Base-by-base conservation (phyloP, 345 rosid genomes). In the Hibiscus syriacus region DNA sequence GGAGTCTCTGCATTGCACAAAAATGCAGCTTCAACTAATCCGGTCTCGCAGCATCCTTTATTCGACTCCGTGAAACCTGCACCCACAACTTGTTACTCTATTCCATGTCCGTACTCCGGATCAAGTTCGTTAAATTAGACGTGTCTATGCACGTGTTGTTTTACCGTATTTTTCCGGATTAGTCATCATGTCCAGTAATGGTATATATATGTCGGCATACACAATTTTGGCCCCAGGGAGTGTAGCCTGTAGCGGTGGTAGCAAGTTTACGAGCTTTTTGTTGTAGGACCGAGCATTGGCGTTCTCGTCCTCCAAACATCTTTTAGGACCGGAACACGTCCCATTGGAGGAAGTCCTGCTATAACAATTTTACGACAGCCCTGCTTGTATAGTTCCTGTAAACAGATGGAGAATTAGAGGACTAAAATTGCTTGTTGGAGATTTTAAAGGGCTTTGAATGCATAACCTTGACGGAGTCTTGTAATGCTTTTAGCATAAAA, bases 281-380 rank as follows among this genome's bases (percentile, higher is more conserved):
- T 91, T 85, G 61, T 79, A 87, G 48, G 64, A 19, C 34, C 54
- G 45, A 7, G 90, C 70, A 50, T 87, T 86, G 4, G 34, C 20
- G 41, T 88, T 90, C 70, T 82, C 74, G 23, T 82, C 75, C 38
- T 79, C 83, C 43, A 83, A 38, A 46, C 98, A 87, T 39, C 13
- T 39, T 22, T 70, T 75, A 87, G 93, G 36, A 84, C 22, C 2
- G 93, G 93, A 23, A 89, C 59, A 67, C 96, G 87, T 1, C 96
- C 93, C 0, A 83, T 73, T n/a, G n/a, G n/a, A n/a, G n/a, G n/a
- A n/a, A n/a, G n/a, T n/a, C n/a, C n/a, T n/a, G n/a, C n/a, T n/a
- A n/a, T n/a, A n/a, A n/a, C n/a, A n/a, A n/a, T n/a, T n/a, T n/a
- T n/a, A n/a, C n/a, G n/a, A n/a, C n/a, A 74, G 3, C 90, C 96